Evolutionary conservation across 2,329 filamentous ascomycete species (phyloP).

Genomic region (Rutstroemia sp.): DNA sequence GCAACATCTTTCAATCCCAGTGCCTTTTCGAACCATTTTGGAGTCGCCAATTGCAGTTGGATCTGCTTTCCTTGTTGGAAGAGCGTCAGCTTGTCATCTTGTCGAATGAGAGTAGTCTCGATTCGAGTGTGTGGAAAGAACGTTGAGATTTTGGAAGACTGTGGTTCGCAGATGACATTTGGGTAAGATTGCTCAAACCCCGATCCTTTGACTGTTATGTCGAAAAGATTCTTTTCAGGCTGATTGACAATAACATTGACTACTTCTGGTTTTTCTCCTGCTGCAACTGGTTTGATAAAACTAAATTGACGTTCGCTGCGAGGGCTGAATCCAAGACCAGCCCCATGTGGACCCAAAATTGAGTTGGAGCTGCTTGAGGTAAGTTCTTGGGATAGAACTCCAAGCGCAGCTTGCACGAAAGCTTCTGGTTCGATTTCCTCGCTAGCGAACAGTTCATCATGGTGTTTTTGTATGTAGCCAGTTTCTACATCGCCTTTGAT

Average conservation of each 20-base stretch:
- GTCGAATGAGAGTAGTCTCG: conserved; percentile 66
- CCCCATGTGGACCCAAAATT: conserved; percentile 34
- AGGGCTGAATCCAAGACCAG: conserved; percentile 43
- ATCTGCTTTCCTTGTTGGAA: conserved; percentile 65
- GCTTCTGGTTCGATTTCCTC: conserved; percentile 60
- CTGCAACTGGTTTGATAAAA: conserved; percentile 14
- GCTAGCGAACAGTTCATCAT: conserved; percentile 66
- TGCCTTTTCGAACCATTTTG: conserved; percentile 81
- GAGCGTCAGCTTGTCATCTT: conserved; percentile 58
- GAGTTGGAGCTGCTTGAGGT: conserved; percentile 23
- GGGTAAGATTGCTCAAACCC: conserved; percentile 33
- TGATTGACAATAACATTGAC: conserved; percentile 26
- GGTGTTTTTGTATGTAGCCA: conserved; percentile 89
- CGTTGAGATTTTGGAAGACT: conserved; percentile 48
- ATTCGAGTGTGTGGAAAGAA: conserved; percentile 80
- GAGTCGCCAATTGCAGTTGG: conserved; percentile 49
- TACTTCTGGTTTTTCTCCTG: conserved; percentile 8
- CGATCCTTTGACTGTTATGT: conserved; percentile 39
- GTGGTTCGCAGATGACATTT: conserved; percentile 39
- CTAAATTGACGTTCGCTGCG: conserved; percentile 22
- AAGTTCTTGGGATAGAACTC: conserved; percentile 50
- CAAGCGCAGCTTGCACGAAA: conserved; percentile 80
- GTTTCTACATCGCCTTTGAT: conserved; percentile 86
- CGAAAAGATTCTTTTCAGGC: conserved; percentile 31
- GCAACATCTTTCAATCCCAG: conserved; percentile 72